These are phyloP conservation scores for Spinacia oleracea DNA, from an alignment of 179 eudicot species.

Conservation along the genomic window DNA sequence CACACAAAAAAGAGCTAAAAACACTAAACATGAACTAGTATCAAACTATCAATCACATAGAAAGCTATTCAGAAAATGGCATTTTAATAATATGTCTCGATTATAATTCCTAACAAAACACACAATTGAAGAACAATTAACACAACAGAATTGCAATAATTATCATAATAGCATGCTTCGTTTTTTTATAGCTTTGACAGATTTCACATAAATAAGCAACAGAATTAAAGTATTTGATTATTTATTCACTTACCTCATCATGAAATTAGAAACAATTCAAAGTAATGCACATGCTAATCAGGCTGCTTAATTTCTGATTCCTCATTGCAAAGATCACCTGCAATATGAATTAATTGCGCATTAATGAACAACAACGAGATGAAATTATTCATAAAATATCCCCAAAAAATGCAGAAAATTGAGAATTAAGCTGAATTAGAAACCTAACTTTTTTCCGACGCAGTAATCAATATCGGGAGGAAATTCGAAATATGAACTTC, in stretches of 20 bases:
- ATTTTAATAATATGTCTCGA: not conserved
- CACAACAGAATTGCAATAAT: not conserved
- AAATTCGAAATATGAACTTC: not conserved
- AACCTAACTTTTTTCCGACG: not conserved
- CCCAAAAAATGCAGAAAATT: not conserved
- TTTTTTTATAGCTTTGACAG: not conserved
- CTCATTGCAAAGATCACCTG: not conserved
- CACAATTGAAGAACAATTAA: not conserved
- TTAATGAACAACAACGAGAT: not conserved
- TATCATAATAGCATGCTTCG: not conserved
- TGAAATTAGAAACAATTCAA: not conserved
- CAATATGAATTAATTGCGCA: not conserved
- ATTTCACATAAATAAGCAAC: not conserved
- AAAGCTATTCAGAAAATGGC: not conserved
- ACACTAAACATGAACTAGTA: not conserved
- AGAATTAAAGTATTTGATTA: not conserved
- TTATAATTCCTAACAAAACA: not conserved
- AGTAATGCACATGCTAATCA: not conserved
- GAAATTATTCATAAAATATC: too few species aligned
- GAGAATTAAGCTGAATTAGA: not conserved
- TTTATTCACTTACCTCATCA: not conserved
- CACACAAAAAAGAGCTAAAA: not conserved
- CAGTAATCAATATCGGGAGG: not conserved
- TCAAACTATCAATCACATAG: not conserved
- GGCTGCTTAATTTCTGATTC: not conserved